A percentile compares a stretch with the other conserved stretches of the same genome.
These are phyloP conservation scores for Zopfia rhizophila DNA, from an alignment of 2,329 filamentous ascomycete species.

Conservation along the genomic window DNA sequence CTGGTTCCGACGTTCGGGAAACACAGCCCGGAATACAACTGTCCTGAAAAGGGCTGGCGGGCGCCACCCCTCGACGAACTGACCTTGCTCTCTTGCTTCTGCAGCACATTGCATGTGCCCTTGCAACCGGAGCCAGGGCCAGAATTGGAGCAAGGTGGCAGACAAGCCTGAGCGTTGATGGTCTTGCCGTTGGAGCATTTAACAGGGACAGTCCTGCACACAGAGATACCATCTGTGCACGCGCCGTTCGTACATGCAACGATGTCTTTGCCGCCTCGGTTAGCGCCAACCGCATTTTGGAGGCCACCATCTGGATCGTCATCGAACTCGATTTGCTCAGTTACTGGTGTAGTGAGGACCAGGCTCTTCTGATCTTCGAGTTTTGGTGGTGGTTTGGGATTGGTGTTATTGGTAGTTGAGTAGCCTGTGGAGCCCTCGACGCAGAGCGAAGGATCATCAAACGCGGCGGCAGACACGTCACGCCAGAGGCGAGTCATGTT, in stretches of 20 bases:
- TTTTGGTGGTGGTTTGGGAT: constrained; percentile 2
- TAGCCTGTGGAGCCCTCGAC: constrained; percentile 45
- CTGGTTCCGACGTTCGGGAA: constrained; percentile 4
- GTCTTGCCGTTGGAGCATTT: neutral
- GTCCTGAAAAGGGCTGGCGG: too few species aligned
- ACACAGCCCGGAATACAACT: too few species aligned
- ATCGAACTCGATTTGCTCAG: constrained; percentile 18
- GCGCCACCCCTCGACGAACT: too few species aligned
- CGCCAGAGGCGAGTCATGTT: constrained; percentile 51
- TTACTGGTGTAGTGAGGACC: too few species aligned
- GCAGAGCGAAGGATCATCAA: constrained; percentile 41
- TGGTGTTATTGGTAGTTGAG: neutral
- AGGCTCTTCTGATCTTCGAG: too few species aligned
- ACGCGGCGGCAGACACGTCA: constrained; percentile 46
- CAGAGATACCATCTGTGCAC: neutral
- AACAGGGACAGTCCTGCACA: constrained; percentile 4
- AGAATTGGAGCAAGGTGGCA: constrained; percentile 8
- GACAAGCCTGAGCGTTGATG: constrained; percentile 2
- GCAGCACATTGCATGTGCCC: constrained; percentile 7
- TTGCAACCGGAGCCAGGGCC: neutral
- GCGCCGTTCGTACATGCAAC: neutral
- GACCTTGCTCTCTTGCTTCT: constrained; percentile 9
- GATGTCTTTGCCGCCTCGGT: constrained; percentile 1
- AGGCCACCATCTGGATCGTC: constrained; percentile 14
- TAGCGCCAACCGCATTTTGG: neutral